These are phyloP conservation scores for Dalbergia cochinchinensis DNA, from an alignment of 306 rosid species.

Conservation along the genomic window DNA sequence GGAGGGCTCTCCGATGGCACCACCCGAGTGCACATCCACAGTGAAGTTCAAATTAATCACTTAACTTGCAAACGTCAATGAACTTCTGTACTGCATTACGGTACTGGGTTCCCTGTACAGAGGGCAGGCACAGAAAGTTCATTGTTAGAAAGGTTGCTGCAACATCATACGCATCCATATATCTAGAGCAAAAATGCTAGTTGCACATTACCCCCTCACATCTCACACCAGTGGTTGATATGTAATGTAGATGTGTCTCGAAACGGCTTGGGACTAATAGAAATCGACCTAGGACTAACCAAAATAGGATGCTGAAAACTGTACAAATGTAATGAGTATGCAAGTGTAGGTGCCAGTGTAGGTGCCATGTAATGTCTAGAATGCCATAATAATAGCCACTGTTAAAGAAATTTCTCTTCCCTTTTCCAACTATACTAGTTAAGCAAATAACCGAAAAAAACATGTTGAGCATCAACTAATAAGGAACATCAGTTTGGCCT, in stretches of 20 bases:
- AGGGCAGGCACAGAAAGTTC: conserved; percentile 23
- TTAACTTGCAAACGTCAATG: conserved; percentile 81
- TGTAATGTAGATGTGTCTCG: no score
- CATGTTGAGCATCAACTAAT: neutral
- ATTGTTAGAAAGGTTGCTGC: conserved; percentile 38
- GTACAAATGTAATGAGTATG: no score
- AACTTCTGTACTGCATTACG: conserved; percentile 83
- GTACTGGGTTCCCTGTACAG: conserved; percentile 78
- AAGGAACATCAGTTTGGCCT: neutral
- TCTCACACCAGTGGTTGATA: no score
- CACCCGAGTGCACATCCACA: conserved; percentile 33
- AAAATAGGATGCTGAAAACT: no score
- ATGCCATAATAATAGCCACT: conserved; percentile 8
- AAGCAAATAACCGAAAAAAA: neutral
- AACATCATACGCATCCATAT: conserved; percentile 10
- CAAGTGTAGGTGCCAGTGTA: no score
- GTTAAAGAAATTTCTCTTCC: neutral
- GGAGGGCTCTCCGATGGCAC: neutral
- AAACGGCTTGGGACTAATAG: no score
- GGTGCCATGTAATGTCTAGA: neutral
- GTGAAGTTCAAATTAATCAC: conserved; percentile 51
- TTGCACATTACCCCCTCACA: neutral
- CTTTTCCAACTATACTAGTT: no score
- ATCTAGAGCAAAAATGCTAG: neutral
- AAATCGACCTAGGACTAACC: no score